These are phyloP conservation scores for Arachis monticola DNA, from an alignment of 331 rosid species.

Conservation along the genomic window DNA sequence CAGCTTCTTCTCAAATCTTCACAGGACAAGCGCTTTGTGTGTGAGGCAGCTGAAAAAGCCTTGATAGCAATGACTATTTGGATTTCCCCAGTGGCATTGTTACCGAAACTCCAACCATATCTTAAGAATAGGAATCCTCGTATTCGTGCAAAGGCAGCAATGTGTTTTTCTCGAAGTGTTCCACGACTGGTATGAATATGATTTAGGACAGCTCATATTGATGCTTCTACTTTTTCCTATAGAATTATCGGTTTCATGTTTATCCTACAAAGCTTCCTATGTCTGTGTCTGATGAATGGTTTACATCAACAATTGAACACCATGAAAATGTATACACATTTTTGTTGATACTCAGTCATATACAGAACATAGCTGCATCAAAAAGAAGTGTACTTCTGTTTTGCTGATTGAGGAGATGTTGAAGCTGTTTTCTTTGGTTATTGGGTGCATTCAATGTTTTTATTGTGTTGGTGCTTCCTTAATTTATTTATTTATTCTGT, in stretches of 20 bases:
- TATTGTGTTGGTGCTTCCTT: constrained; percentile 7
- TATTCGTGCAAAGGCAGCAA: constrained; percentile 93
- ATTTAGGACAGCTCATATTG: constrained; percentile 30
- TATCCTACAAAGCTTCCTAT: neutral
- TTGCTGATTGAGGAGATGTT: constrained; percentile 16
- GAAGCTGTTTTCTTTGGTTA: constrained; percentile 6
- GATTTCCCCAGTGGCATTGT: constrained; percentile 73
- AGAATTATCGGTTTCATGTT: neutral
- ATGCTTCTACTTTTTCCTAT: neutral
- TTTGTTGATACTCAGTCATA: neutral
- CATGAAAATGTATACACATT: neutral
- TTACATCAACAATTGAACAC: neutral
- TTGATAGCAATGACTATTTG: constrained; percentile 79
- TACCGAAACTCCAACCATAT: constrained; percentile 88
- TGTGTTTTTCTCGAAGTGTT: constrained; percentile 86
- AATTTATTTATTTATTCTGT: neutral
- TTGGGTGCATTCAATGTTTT: neutral
- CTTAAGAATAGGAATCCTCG: constrained; percentile 91
- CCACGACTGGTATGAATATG: constrained; percentile 67
- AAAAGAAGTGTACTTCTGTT: constrained; percentile 15
- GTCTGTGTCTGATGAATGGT: constrained; percentile 25
- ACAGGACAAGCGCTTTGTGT: constrained; percentile 96
- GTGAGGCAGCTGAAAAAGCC: constrained; percentile 98
- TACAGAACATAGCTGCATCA: neutral
- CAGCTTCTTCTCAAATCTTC: constrained; percentile 99